Conservation (phyloP, 257 asterid species). For the Solanum commersonii region DNA sequence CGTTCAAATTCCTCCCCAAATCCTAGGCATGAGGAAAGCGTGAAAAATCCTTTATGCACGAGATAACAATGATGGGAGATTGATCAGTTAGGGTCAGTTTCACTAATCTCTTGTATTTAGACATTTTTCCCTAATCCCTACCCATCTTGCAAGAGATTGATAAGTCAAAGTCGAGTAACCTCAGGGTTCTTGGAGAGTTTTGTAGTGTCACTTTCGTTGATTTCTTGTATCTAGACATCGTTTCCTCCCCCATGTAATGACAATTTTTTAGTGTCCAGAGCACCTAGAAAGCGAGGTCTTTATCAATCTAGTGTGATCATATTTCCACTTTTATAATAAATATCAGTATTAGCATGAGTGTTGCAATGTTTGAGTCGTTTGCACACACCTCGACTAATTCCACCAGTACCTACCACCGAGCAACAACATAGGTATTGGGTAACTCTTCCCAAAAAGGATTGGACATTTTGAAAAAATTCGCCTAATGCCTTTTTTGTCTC, state of each 20-base stretch:
- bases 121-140: neutral
- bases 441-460: neutral
- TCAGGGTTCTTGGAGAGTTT: neutral
- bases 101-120: neutral
- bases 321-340: neutral
- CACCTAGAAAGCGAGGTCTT: neutral
- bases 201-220: neutral
- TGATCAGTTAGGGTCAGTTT: neutral
- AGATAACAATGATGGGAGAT: neutral
- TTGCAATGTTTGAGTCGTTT: neutral
- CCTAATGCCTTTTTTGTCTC: neutral
- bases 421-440: neutral
- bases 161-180: neutral
- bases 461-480: neutral
- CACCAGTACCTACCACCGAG: neutral
- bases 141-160: neutral
- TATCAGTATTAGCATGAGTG: neutral
- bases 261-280: neutral
- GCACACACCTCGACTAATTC: neutral
- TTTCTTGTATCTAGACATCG: neutral
- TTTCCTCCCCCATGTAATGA: neutral
- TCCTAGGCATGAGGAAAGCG: neutral
- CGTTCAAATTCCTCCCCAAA: slow-evolving; percentile 17
- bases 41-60: neutral
- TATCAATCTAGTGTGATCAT: neutral